phyloP scores from a whole-genome alignment of 83 land plant genomes.

The Isoetes engelmannii region DNA sequence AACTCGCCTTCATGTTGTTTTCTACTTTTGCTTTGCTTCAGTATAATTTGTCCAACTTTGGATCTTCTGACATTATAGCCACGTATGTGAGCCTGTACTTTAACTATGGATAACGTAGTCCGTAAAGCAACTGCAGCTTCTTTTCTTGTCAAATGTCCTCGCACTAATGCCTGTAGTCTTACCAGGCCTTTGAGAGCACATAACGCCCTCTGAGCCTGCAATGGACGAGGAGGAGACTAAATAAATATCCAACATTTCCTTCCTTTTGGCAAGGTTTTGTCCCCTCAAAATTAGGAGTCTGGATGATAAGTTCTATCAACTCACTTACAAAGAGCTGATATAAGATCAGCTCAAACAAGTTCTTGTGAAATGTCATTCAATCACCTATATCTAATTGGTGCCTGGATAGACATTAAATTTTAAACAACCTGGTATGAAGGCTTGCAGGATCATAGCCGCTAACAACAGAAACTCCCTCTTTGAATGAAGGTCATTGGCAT shows the following conservation, averaged over 20 bases:
- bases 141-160: conserved; percentile 37
- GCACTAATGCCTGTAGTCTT: conserved; percentile 47
- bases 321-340: not conserved
- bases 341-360: not conserved
- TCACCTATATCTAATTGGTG: not conserved
- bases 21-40: not conserved
- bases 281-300: not conserved
- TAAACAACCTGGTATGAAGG: not conserved
- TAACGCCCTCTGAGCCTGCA: conserved; percentile 6
- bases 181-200: conserved; percentile 54
- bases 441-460: not conserved
- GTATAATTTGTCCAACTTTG: conserved; percentile 1
- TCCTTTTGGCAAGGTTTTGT: not conserved
- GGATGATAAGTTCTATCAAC: not conserved
- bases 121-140: conserved; percentile 15
- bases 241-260: not conserved
- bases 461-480: not conserved
- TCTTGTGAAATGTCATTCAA: not conserved
- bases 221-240: not conserved
- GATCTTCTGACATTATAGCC: conserved; percentile 3
- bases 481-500: not conserved
- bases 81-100: conserved; percentile 37
- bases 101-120: conserved; percentile 40
- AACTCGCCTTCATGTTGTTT: not conserved
- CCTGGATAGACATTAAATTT: not conserved